These are phyloP conservation scores for Serendipita sp. DNA, from an alignment of 768 basidiomycete species.

Conservation along the genomic window DNA sequence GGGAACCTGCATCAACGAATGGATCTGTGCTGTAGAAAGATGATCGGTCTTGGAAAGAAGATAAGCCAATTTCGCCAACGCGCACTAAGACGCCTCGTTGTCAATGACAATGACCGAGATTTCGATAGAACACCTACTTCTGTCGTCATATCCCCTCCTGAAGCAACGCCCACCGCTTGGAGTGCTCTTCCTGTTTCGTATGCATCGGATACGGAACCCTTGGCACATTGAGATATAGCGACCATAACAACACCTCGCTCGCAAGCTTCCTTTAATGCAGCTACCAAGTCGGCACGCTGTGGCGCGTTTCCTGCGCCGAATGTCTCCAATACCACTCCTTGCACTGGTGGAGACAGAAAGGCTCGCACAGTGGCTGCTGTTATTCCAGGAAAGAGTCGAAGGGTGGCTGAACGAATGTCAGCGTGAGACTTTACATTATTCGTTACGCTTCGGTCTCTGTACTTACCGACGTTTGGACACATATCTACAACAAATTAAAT, in stretches of 20 bases:
- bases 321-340: slow-evolving; percentile 76
- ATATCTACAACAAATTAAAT: slow-evolving; percentile 35
- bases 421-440: slow-evolving; percentile 4
- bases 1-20: slow-evolving; percentile 57
- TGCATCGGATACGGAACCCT: slow-evolving; percentile 70
- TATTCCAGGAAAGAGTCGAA: slow-evolving; percentile 82
- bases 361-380: slow-evolving; percentile 54
- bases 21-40: slow-evolving; percentile 45
- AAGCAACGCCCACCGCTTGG: slow-evolving; percentile 56
- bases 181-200: slow-evolving; percentile 68
- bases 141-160: slow-evolving; percentile 91
- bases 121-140: slow-evolving; percentile 37
- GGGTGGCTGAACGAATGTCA: slow-evolving; percentile 34
- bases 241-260: slow-evolving; percentile 75
- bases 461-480: slow-evolving; percentile 65
- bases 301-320: slow-evolving; percentile 93
- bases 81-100: slow-evolving; percentile 39
- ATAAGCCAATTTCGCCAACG: slow-evolving; percentile 79
- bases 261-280: slow-evolving; percentile 66
- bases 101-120: neutral
- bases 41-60: slow-evolving; percentile 74
- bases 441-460: neutral
- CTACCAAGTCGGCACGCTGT: slow-evolving; percentile 55
- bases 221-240: slow-evolving; percentile 80
- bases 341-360: slow-evolving; percentile 57